Base-by-base conservation (phyloP, 306 rosid genomes). In the Nissolia schottii region DNA sequence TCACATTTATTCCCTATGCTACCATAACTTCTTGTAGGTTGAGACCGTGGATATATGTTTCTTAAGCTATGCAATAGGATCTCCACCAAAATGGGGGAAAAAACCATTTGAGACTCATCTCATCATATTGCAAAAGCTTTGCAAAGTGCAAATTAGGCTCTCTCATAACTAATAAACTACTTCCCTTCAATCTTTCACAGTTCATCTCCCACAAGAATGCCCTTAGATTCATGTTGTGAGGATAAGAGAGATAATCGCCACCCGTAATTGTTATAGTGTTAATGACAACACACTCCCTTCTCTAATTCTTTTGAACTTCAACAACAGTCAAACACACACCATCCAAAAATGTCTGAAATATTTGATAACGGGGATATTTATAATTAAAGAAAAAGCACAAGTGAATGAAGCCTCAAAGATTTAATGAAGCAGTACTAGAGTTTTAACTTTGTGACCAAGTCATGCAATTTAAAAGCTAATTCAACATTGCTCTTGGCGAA, bases 221-320 rank as follows among this genome's bases (percentile, higher is more conserved):
- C 77, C 31, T 82, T 86, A 51, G 70, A 82, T 46, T 90, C 96
- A 7, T 85, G 59, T 65, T 74, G 85, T 2, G 94, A 92, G 67
- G 95, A 85, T n/a, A n/a, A n/a, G n/a, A n/a, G n/a, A n/a, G n/a
- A n/a, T n/a, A n/a, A n/a, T n/a, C n/a, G n/a, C n/a, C n/a, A n/a
- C n/a, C n/a, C n/a, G n/a, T n/a, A n/a, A n/a, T n/a, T n/a, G n/a
- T n/a, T n/a, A n/a, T n/a, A n/a, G n/a, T n/a, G n/a, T n/a, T n/a
- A n/a, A n/a, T n/a, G n/a, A n/a, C n/a, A n/a, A n/a, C n/a, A n/a
- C n/a, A n/a, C n/a, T n/a, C n/a, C n/a, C n/a, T n/a, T n/a, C n/a
- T n/a, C n/a, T n/a, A n/a, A n/a, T n/a, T n/a, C n/a, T n/a, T n/a
- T n/a, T n/a, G n/a, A n/a, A n/a, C n/a, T n/a, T n/a, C n/a, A n/a